Evolutionary conservation across 345 rosid genomes (phyloP).

Genomic region (Gossypium turneri): DNA sequence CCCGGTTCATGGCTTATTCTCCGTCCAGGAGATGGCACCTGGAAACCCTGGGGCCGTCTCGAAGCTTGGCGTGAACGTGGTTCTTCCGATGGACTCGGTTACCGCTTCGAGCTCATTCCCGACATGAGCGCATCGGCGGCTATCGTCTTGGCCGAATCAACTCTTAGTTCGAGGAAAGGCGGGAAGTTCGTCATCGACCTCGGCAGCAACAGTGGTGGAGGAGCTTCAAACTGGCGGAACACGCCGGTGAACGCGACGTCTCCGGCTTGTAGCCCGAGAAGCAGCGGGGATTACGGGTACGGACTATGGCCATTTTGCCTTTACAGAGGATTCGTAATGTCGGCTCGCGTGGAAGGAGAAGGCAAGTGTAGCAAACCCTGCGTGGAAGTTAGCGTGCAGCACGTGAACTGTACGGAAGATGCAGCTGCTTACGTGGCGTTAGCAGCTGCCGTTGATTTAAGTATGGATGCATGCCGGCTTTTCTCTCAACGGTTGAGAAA

Average conservation of each 20-base stretch:
- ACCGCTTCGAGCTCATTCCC: constrained; percentile 68
- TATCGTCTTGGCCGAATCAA: constrained; percentile 66
- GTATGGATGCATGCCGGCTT: constrained; percentile 88
- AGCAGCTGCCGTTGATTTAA: constrained; percentile 84
- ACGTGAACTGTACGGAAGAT: constrained; percentile 85
- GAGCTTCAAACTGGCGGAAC: constrained; percentile 27
- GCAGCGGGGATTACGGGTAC: constrained; percentile 72
- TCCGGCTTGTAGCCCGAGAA: constrained; percentile 67
- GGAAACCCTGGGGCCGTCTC: constrained; percentile 94
- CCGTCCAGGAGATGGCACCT: constrained; percentile 71
- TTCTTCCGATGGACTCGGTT: constrained; percentile 63
- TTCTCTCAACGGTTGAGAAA: constrained; percentile 83
- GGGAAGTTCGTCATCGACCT: constrained; percentile 74
- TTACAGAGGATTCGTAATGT: constrained; percentile 81
- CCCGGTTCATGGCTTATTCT: constrained; percentile 89
- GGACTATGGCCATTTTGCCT: constrained; percentile 64
- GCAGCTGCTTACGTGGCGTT: constrained; percentile 92
- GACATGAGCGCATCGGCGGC: constrained; percentile 60
- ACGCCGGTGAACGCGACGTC: constrained; percentile 38
- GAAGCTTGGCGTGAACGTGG: constrained; percentile 97
- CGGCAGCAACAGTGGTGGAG: constrained; percentile 11
- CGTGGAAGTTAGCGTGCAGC: constrained; percentile 87
- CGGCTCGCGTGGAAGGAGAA: constrained; percentile 79
- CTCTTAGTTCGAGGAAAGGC: constrained; percentile 53
- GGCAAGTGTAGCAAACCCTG: constrained; percentile 79